These are phyloP conservation scores for Paraconiothyrium sp. DNA, from an alignment of 2,329 filamentous ascomycete species.

Conservation along the genomic window DNA sequence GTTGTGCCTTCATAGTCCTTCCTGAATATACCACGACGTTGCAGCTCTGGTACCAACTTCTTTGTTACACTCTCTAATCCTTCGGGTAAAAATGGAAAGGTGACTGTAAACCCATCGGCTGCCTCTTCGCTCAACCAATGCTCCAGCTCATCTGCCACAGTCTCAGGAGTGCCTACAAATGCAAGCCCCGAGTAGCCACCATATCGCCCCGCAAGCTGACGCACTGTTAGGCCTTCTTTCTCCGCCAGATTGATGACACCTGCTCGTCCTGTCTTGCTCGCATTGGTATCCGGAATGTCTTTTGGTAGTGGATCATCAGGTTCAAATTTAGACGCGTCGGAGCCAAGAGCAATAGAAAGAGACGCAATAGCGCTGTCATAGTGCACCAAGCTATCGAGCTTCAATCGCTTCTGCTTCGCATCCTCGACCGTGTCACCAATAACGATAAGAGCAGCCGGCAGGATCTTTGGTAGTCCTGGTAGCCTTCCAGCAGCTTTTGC, in stretches of 20 bases:
- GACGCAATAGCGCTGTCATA: slow-evolving; percentile 65
- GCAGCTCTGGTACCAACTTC: slow-evolving; percentile 61
- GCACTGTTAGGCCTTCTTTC: slow-evolving; percentile 59
- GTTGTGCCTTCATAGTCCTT: slow-evolving; percentile 63
- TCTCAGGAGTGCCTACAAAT: slow-evolving; percentile 61
- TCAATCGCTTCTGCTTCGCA: slow-evolving; percentile 59
- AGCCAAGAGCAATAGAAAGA: slow-evolving; percentile 59
- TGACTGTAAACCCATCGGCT: slow-evolving; percentile 63
- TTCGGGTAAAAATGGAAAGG: slow-evolving; percentile 61
- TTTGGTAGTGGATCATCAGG: slow-evolving; percentile 60
- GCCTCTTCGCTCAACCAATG: slow-evolving; percentile 59
- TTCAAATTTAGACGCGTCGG: slow-evolving; percentile 59
- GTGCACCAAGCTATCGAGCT: slow-evolving; percentile 62
- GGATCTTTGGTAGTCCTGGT: slow-evolving; percentile 59
- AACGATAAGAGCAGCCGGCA: slow-evolving; percentile 62
- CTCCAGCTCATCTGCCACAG: slow-evolving; percentile 61
- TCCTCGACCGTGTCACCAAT: slow-evolving; percentile 61
- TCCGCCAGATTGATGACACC: slow-evolving; percentile 57
- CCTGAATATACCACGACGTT: slow-evolving; percentile 62
- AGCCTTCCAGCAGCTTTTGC: slow-evolving; percentile 57
- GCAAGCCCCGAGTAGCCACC: slow-evolving; percentile 62
- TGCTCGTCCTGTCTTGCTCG: slow-evolving; percentile 61
- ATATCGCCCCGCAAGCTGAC: slow-evolving; percentile 62
- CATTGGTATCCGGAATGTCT: slow-evolving; percentile 64
- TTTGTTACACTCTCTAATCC: slow-evolving; percentile 61